Conservation (phyloP, 2,329 filamentous ascomycete species). For the Aureobasidium sp. region DNA sequence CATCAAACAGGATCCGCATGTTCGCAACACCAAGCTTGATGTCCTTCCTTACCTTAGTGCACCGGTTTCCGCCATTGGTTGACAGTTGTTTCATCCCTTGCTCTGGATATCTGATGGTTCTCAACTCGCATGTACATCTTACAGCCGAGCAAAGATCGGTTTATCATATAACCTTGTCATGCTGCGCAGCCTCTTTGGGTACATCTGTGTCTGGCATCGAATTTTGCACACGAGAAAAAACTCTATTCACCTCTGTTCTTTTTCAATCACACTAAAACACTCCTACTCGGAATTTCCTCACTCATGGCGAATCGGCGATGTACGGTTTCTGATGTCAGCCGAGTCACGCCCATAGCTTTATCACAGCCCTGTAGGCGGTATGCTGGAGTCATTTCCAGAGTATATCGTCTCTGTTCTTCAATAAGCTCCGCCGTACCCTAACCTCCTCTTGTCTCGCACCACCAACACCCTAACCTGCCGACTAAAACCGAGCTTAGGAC, state of each 20-base stretch:
- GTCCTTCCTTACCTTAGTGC: conserved; percentile 12
- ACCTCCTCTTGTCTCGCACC: conserved; percentile 8
- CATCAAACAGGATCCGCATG: background rate
- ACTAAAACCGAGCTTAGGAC: conserved; percentile 4
- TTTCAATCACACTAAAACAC: background rate
- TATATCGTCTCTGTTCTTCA: background rate
- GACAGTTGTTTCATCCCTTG: conserved; percentile 27
- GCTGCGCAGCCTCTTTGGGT: background rate
- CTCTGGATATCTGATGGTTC: conserved; percentile 14
- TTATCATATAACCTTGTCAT: background rate
- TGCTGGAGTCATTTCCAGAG: conserved; percentile 2
- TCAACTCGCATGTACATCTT: conserved; percentile 2
- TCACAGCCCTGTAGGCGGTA: conserved; percentile 2
- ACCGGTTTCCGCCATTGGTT: conserved; percentile 5
- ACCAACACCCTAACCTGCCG: conserved; percentile 2
- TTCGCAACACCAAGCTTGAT: conserved; percentile 1
- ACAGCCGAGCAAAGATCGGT: background rate
- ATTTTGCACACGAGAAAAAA: background rate
- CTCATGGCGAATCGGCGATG: background rate
- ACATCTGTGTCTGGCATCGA: conserved; percentile 4
- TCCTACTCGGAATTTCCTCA: conserved; percentile 3
- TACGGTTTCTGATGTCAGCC: conserved; percentile 9
- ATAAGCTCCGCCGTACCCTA: conserved; percentile 4
- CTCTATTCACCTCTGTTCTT: conserved; percentile 1
- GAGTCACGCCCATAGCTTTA: conserved; percentile 5